Evolutionary conservation across 192 early-diverging fungal genomes (phyloP).

Genomic region (Pilobolus umbonatus): DNA sequence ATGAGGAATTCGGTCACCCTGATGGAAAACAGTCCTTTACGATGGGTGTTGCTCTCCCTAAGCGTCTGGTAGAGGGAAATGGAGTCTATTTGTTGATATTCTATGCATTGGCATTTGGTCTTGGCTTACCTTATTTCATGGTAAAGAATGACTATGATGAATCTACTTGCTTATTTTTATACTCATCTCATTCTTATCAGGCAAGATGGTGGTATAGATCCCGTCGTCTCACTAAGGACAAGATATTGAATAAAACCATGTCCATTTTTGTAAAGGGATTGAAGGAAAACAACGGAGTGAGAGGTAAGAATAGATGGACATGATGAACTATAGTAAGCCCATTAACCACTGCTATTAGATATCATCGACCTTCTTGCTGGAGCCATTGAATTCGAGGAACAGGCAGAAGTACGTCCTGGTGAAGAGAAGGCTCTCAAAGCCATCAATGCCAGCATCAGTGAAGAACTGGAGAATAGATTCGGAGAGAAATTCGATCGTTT

Average conservation of each 20-base stretch:
- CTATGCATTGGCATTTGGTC: constrained; percentile 86
- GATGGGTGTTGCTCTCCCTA: constrained; percentile 93
- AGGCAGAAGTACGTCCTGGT: constrained; percentile 33
- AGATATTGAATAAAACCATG: constrained; percentile 88
- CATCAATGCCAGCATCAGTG: constrained; percentile 40
- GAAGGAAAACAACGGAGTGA: constrained; percentile 56
- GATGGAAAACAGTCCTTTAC: constrained; percentile 91
- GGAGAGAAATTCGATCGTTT: constrained; percentile 52
- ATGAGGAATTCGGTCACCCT: constrained; percentile 94
- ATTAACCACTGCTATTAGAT: constrained; percentile 29
- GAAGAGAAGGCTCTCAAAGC: constrained; percentile 44
- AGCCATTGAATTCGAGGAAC: constrained; percentile 69
- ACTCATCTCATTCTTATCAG: constrained; percentile 21
- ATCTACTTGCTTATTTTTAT: not conserved
- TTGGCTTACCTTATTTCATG: constrained; percentile 83
- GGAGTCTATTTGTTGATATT: constrained; percentile 76
- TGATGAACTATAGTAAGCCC: not conserved
- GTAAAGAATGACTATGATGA: constrained; percentile 32
- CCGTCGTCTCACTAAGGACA: constrained; percentile 83
- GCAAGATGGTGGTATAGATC: constrained; percentile 95
- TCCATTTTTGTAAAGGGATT: constrained; percentile 84
- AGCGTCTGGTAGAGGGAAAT: constrained; percentile 86
- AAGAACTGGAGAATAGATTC: constrained; percentile 51
- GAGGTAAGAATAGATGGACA: constrained; percentile 7
- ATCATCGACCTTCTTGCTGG: constrained; percentile 73